Percentiles rank a stretch among this genome's conserved stretches.
Conservation (phyloP, 169 alveolate species). For the Eimeria brunetti region DNA sequence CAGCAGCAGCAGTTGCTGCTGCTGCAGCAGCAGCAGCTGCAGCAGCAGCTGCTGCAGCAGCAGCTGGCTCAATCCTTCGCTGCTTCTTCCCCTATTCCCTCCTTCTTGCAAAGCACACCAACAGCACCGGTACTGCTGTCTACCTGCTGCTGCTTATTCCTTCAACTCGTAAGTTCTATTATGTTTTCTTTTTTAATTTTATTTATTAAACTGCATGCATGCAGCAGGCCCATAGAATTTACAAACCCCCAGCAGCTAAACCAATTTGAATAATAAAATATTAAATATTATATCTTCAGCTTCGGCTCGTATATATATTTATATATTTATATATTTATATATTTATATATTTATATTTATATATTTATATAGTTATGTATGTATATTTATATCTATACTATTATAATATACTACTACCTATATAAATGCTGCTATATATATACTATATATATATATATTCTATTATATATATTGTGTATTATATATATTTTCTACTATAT, state of each 20-base stretch:
- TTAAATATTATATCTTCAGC: background rate
- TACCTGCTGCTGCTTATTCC: background rate
- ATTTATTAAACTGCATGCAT: background rate
- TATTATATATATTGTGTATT: too few species aligned
- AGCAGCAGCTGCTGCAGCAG: background rate
- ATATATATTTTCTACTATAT: too few species aligned
- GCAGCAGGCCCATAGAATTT: constrained; percentile 33
- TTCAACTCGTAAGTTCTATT: background rate
- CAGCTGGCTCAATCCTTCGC: background rate
- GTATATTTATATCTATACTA: too few species aligned
- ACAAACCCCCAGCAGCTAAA: constrained; percentile 22
- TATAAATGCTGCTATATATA: too few species aligned
- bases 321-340: too few species aligned
- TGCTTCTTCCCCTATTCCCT: background rate
- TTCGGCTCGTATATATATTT: too few species aligned
- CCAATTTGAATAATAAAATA: background rate
- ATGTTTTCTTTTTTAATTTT: background rate
- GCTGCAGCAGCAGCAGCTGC: background rate
- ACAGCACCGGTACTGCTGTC: constrained; percentile 20
- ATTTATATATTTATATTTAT: too few species aligned
- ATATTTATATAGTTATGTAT: too few species aligned
- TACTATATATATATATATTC: too few species aligned
- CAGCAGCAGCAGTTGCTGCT: background rate
- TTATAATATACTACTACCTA: too few species aligned
- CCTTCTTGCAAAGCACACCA: background rate